Base-by-base conservation (phyloP, 2,329 filamentous ascomycete genomes). In the Stachybotrys echinatus region DNA sequence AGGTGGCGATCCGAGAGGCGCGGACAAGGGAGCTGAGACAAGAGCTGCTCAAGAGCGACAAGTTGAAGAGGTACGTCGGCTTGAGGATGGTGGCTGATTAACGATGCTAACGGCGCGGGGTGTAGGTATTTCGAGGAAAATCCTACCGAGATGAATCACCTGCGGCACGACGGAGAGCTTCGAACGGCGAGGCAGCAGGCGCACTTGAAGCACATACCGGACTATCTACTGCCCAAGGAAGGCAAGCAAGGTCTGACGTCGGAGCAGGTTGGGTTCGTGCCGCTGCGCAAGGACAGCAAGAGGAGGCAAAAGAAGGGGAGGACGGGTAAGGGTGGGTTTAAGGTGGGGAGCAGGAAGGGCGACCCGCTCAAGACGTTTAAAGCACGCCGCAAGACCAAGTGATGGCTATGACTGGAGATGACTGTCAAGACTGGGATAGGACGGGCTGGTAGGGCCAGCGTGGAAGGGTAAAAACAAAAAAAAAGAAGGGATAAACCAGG, bases 291-390 rank as follows among this genome's bases (percentile, higher is more conserved):
- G 65, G 74, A 65, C 42, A 4, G 17, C 17, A 40, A n/a, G n/a
- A 73, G 70, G 48, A 71, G 65, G 54, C 62, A 69, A 23, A 72
- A 78, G 52, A 79, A 73, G 54, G 71, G 69, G 45, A 69, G 63
- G 53, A 46, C 53, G 17, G 47, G 61, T 46, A 56, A 60, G 52
- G 51, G 65, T 50, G 65, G 62, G 34, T 69, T 71, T 53, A 83
- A 79, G 65, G 71, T 71, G 31, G 76, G 73, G 39, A 74, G 76
- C n/a, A 81, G 84, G 61, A 92, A 86, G 68, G 73, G 81, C 48
- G 90, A 97, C 74, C 92, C 92, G 6, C 73, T 96, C 63, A 95
- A 92, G 75, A 92, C 87, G 8, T 94, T 96, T 68, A 95, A 89
- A 67, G 81, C 80, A 21, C 73, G 78, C 58, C 67, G 74, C 48